Evolutionary conservation across 1,284 basidiomycete species (phyloP).

Genomic region (Trichosporon asahii): DNA sequence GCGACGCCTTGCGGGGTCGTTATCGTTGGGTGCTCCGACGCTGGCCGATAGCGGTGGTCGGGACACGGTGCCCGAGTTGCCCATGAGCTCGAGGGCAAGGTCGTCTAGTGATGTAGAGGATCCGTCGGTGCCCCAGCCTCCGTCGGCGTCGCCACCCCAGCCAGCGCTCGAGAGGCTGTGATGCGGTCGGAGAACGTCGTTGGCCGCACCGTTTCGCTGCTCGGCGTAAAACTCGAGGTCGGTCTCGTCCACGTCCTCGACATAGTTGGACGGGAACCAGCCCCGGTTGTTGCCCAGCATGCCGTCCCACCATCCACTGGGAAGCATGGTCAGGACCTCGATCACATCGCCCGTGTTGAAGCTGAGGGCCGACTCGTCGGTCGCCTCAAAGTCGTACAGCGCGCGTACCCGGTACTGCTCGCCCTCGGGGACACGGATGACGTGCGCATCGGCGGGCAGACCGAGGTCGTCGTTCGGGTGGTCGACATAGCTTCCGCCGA

Average conservation of each 20-base stretch:
- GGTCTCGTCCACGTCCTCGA: slow-evolving; percentile 70
- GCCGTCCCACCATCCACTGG: slow-evolving; percentile 99
- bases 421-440: slow-evolving; percentile 25
- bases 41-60: background rate
- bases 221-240: slow-evolving; percentile 59
- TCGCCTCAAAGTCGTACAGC: slow-evolving; percentile 85
- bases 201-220: slow-evolving; percentile 16
- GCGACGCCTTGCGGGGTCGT: slow-evolving; percentile 12
- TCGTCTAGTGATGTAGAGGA: slow-evolving; percentile 32
- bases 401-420: slow-evolving; percentile 64
- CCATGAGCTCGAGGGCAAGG: slow-evolving; percentile 43
- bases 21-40: background rate
- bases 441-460: slow-evolving; percentile 18
- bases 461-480: slow-evolving; percentile 18
- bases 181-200: slow-evolving; percentile 33
- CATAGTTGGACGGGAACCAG: slow-evolving; percentile 98
- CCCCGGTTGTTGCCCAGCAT: slow-evolving; percentile 82
- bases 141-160: slow-evolving; percentile 25
- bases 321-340: slow-evolving; percentile 85
- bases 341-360: slow-evolving; percentile 86
- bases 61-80: background rate
- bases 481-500: slow-evolving; percentile 13
- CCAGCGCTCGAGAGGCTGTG: slow-evolving; percentile 21
- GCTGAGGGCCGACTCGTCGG: slow-evolving; percentile 80
- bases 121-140: slow-evolving; percentile 25